Base-by-base conservation (phyloP, 345 rosid genomes). In the Durio zibethinus region DNA sequence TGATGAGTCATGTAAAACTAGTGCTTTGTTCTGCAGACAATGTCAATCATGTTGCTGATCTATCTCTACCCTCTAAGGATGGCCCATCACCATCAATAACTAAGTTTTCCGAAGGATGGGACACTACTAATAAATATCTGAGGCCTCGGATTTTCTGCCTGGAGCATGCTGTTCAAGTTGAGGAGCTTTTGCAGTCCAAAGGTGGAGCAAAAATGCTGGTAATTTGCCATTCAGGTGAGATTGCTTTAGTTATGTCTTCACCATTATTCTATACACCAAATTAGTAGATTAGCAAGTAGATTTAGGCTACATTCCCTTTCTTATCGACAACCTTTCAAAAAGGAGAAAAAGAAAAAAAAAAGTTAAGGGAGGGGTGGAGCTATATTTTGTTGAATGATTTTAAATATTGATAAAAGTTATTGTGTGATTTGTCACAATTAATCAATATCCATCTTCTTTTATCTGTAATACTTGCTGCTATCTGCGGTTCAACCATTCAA, bases 61-160 rank as follows among this genome's bases (percentile, higher is more conserved):
- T 36, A 74, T 70, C 83, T 73, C 31, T 80, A 50, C 79, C 66
- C 79, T 83, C 54, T 64, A 85, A 74, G 76, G 81, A 85, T 84
- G 50, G 66, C 31, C 80, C 66, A 42, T 33, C 78, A 61, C 76
- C 86, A 16, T 64, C 82, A 63, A 59, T 53, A 75, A 83, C 74
- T 35, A 76, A 66, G 53, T 59, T 59, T 62, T 20, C 56, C 0
- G 56, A 75, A 47, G 90, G 85, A 69, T 92, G 94, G 90, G 82
- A 88, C 66, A 84, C 81, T 74, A 90, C 88, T 54, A 82, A 77
- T 63, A 89, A 87, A 82, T 84, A 76, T 79, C 18, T 79, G 74
- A 92, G 98, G 74, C 99, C 99, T 80, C 92, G 96, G 47, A 81
- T 97, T 82, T 97, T 97, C 85, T 97, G 98, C 84, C 90, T 97